Evolutionary conservation across 129 eudicot genomes (phyloP).

Genomic region (Calendula officinalis): DNA sequence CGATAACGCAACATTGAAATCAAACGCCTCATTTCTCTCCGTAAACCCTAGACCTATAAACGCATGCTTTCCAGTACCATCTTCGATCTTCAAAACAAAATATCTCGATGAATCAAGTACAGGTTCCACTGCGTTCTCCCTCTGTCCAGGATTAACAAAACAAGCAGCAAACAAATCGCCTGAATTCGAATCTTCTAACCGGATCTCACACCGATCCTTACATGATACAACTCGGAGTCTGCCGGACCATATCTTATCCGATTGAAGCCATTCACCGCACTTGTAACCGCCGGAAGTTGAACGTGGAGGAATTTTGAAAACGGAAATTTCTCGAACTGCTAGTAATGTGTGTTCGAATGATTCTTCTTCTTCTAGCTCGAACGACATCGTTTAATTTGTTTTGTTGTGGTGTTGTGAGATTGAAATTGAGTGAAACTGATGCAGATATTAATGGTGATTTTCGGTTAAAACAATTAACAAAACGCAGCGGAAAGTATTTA

Average conservation of each 20-base stretch:
- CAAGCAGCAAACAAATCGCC: slow-evolving; percentile 96
- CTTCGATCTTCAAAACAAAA: slow-evolving; percentile 90
- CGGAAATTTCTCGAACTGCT: slow-evolving; percentile 87
- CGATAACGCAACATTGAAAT: slow-evolving; percentile 93
- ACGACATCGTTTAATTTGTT: slow-evolving; percentile 45
- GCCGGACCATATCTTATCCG: slow-evolving; percentile 99
- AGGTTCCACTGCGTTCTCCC: slow-evolving; percentile 84
- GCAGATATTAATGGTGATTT: too few relatives aligned
- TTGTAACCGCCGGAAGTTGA: slow-evolving; percentile 91
- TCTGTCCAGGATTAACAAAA: slow-evolving; percentile 70
- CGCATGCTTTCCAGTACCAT: slow-evolving; percentile 91
- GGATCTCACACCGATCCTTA: slow-evolving; percentile 81
- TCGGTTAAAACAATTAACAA: too few relatives aligned
- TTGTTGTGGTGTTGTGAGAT: slow-evolving; percentile 1
- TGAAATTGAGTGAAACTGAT: background rate
- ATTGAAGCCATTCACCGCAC: slow-evolving; percentile 99
- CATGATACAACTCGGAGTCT: slow-evolving; percentile 92
- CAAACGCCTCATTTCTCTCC: slow-evolving; percentile 97
- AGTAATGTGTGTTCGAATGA: slow-evolving; percentile 93
- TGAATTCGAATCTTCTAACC: slow-evolving; percentile 89
- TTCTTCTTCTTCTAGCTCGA: slow-evolving; percentile 65
- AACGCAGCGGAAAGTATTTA: too few relatives aligned
- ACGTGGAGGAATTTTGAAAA: slow-evolving; percentile 94
- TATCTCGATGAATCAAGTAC: slow-evolving; percentile 85
- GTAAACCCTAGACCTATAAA: slow-evolving; percentile 87